Evolutionary conservation across 129 eudicot genomes (phyloP).

Genomic region (Heracleum sosnowskyi): DNA sequence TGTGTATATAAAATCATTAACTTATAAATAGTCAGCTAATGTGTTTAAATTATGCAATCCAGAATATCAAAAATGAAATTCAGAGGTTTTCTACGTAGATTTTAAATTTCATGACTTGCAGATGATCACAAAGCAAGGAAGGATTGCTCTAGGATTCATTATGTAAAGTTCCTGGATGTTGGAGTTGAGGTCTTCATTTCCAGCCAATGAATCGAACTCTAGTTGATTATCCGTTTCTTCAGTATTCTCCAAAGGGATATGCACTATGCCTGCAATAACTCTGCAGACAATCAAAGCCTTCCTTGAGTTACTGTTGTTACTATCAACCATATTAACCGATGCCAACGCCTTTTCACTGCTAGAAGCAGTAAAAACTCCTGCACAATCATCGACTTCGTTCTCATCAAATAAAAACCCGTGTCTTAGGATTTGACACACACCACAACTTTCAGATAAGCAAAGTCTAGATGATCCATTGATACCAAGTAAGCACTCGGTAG

Average conservation of each 20-base stretch:
- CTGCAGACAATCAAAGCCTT: not conserved
- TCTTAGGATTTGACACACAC: conserved; percentile 25
- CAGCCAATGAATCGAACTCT: not conserved
- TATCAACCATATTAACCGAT: not conserved
- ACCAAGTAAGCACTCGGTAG: conserved; percentile 24
- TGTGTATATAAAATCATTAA: no score
- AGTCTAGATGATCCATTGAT: conserved; percentile 26
- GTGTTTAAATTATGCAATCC: no score
- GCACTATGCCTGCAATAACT: not conserved
- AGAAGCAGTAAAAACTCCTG: conserved; percentile 83
- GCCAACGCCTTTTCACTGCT: conserved; percentile 28
- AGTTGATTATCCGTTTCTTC: not conserved
- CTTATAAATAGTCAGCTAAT: no score
- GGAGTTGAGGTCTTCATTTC: not conserved
- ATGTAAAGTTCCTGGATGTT: not conserved
- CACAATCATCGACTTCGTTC: conserved; percentile 34
- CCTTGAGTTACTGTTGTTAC: not conserved
- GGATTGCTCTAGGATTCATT: not conserved
- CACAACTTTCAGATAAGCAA: conserved; percentile 19
- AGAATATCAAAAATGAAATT: not conserved
- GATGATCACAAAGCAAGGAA: conserved; percentile 3
- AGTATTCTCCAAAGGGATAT: not conserved
- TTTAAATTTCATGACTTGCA: not conserved
- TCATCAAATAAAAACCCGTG: conserved; percentile 34
- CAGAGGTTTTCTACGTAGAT: not conserved